These are phyloP conservation scores for Yarrowia keelungensis DNA, from an alignment of 805 yeast species.

Conservation along the genomic window DNA sequence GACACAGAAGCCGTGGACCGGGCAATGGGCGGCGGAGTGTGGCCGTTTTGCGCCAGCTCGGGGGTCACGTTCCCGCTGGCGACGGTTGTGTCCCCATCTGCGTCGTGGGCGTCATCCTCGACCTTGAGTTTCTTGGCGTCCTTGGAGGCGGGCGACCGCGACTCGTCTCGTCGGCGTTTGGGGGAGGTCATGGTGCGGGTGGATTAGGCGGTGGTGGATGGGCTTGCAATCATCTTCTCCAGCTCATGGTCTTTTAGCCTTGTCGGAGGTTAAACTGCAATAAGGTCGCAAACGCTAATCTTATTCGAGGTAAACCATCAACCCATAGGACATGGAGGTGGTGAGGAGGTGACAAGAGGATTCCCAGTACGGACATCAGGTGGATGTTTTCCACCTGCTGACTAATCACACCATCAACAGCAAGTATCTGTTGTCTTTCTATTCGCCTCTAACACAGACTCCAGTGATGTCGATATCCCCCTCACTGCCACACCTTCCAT, in stretches of 20 bases:
- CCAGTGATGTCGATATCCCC: no score
- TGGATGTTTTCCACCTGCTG: no score
- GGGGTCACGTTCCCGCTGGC: no score
- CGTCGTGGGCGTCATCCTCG: conserved; percentile 1
- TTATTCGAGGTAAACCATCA: background rate
- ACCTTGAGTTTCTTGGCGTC: conserved; percentile 14
- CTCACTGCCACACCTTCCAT: background rate
- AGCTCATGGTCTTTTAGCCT: conserved; percentile 7
- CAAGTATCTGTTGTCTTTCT: no score
- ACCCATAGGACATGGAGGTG: no score
- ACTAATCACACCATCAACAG: no score
- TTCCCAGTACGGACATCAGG: no score
- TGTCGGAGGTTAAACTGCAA: background rate
- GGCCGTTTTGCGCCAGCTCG: background rate
- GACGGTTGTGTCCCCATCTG: no score
- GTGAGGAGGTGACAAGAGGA: no score
- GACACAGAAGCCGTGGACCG: conserved; percentile 7
- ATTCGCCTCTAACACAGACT: no score
- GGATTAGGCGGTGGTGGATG: no score
- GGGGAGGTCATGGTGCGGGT: conserved; percentile 18
- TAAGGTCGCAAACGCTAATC: background rate
- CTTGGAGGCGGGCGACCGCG: conserved; percentile 15
- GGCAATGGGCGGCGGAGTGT: background rate
- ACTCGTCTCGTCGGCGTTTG: conserved; percentile 33
- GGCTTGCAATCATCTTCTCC: no score